A percentile compares a stretch with the other conserved stretches of the same genome.
These are phyloP conservation scores for Pichia scutulata DNA, from an alignment of 805 yeast species.

Conservation along the genomic window DNA sequence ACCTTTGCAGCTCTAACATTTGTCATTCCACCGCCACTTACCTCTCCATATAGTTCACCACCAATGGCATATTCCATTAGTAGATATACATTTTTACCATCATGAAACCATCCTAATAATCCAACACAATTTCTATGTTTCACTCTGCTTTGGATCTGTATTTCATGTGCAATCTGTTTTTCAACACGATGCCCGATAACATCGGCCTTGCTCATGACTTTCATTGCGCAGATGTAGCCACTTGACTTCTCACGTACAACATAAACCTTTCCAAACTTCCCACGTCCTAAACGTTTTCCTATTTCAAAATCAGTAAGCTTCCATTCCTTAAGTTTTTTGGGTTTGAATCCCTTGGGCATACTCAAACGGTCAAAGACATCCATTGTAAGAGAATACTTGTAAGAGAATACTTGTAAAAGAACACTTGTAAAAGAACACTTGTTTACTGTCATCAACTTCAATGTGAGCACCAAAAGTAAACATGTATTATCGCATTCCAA, in stretches of 20 bases:
- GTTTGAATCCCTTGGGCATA: neutral
- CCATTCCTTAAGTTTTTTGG: slow-evolving; percentile 15
- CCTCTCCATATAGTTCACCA: slow-evolving; percentile 77
- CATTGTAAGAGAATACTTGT: neutral
- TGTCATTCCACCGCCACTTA: slow-evolving; percentile 20
- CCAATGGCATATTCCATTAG: slow-evolving; percentile 76
- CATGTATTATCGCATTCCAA: neutral
- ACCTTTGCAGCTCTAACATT: neutral
- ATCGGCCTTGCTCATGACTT: slow-evolving; percentile 83
- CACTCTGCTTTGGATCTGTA: slow-evolving; percentile 78
- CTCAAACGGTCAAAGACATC: slow-evolving; percentile 12
- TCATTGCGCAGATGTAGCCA: slow-evolving; percentile 82
- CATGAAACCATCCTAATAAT: slow-evolving; percentile 80
- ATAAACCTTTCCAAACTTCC: slow-evolving; percentile 89
- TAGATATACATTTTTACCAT: slow-evolving; percentile 69
- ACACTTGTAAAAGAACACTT: too few species aligned
- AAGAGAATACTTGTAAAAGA: too few species aligned
- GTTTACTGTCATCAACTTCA: too few species aligned
- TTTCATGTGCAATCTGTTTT: slow-evolving; percentile 81
- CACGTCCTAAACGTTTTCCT: slow-evolving; percentile 84
- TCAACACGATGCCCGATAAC: slow-evolving; percentile 68
- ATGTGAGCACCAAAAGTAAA: neutral
- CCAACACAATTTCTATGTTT: slow-evolving; percentile 76
- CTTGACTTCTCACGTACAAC: slow-evolving; percentile 71
- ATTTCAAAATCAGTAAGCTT: slow-evolving; percentile 61